Conservation (phyloP, 257 asterid genomes). For the Nicotiana knightiana region DNA sequence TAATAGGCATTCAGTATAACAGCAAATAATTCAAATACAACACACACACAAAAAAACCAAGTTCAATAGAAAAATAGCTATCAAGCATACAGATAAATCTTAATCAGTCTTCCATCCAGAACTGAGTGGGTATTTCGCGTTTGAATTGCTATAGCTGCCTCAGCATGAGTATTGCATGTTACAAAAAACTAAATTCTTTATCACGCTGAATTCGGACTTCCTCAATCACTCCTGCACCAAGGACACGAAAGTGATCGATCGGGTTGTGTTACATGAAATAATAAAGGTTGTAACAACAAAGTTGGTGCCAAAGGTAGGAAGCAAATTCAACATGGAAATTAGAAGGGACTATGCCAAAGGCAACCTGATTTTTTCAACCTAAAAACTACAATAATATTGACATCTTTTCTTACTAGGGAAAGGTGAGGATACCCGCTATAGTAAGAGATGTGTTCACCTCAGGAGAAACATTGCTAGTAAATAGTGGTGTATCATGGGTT, state of each 20-base stretch:
- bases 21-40: neutral
- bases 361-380: neutral
- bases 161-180: conserved; percentile 78
- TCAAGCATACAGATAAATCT: conserved; percentile 43
- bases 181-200: conserved; percentile 83
- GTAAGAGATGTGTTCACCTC: conserved; percentile 42
- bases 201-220: conserved; percentile 97
- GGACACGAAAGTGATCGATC: conserved; percentile 89
- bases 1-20: neutral
- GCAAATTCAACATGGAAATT: neutral
- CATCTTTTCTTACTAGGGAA: neutral
- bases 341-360: neutral
- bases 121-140: conserved; percentile 70
- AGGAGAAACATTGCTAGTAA: conserved; percentile 90
- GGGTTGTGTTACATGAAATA: conserved; percentile 66
- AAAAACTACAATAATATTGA: neutral
- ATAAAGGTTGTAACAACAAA: neutral
- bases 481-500: conserved; percentile 87
- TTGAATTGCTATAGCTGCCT: conserved; percentile 85
- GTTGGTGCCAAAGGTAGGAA: neutral
- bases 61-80: neutral
- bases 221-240: conserved; percentile 85
- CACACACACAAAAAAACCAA: neutral
- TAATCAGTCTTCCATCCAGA: conserved; percentile 71
- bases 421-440: neutral